A percentile compares a stretch with the other conserved stretches of the same genome.
Evolutionary conservation across 495 filamentous ascomycete genomes (phyloP).

Genomic region (Neurospora sp.): DNA sequence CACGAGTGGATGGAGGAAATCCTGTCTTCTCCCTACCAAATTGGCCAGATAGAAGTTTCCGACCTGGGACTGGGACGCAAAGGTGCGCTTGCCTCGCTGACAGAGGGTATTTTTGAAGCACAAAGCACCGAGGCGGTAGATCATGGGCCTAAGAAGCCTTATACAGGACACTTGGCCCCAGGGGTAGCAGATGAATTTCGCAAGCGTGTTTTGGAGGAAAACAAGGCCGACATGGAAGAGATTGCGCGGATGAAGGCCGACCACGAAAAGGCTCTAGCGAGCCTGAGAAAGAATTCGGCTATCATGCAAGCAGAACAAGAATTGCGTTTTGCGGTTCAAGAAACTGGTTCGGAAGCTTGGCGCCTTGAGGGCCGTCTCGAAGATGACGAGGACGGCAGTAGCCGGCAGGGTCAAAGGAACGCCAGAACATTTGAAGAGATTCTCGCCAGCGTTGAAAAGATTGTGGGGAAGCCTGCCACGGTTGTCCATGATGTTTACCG

Average conservation of each 20-base stretch:
- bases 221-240: conserved; percentile 58
- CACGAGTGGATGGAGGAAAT: conserved; percentile 99
- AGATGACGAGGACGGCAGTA: conserved; percentile 40
- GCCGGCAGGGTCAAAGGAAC: conserved; percentile 32
- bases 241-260: conserved; percentile 71
- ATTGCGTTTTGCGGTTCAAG: conserved; percentile 45
- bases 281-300: conserved; percentile 55
- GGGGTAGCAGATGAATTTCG: conserved; percentile 68
- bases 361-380: conserved; percentile 51
- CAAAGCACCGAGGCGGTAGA: conserved; percentile 49
- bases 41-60: conserved; percentile 71
- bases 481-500: conserved; percentile 53
- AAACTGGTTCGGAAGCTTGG: conserved; percentile 50
- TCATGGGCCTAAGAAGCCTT: conserved; percentile 33
- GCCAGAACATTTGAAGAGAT: conserved; percentile 51
- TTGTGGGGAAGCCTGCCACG: conserved; percentile 45
- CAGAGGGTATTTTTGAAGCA: conserved; percentile 59
- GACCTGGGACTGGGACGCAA: conserved; percentile 81
- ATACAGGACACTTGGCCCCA: conserved; percentile 52
- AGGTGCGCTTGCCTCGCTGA: conserved; percentile 73
- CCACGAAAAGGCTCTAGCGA: conserved; percentile 64
- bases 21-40: conserved; percentile 75
- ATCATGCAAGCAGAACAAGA: conserved; percentile 55
- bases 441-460: conserved; percentile 45
- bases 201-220: conserved; percentile 55